Evolutionary conservation across 495 filamentous ascomycete species (phyloP).

Genomic region (Lentithecium fluviatile): DNA sequence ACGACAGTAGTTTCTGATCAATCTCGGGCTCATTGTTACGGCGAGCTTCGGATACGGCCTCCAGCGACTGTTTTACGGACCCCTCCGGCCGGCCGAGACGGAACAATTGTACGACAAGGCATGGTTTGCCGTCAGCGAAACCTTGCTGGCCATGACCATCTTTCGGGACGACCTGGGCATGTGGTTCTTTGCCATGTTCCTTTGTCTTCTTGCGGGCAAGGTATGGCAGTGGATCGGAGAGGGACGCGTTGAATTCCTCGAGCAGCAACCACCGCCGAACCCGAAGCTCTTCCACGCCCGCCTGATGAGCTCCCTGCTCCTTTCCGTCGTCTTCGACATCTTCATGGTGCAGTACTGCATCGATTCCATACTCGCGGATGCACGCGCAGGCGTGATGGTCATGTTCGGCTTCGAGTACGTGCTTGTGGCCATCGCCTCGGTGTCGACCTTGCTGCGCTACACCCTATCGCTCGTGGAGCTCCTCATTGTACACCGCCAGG

Average conservation of each 20-base stretch:
- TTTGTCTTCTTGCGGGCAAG: constrained; percentile 84
- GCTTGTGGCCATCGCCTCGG: constrained; percentile 73
- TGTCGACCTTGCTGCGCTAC: constrained; percentile 77
- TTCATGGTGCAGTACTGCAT: constrained; percentile 78
- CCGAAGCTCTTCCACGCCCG: constrained; percentile 86
- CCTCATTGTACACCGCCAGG: constrained; percentile 68
- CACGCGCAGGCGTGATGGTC: constrained; percentile 97
- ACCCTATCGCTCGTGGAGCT: constrained; percentile 75
- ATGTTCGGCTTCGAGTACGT: constrained; percentile 99
- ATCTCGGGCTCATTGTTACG: constrained; percentile 75
- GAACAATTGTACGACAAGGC: constrained; percentile 96
- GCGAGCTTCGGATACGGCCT: constrained; percentile 78
- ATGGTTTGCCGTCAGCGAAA: constrained; percentile 97
- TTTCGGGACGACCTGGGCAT: constrained; percentile 92
- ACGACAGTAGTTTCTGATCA: constrained; percentile 65
- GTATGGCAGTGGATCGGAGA: constrained; percentile 98
- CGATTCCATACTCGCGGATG: constrained; percentile 75
- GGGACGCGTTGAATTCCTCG: constrained; percentile 87
- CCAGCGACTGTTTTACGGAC: constrained; percentile 87
- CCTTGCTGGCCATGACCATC: constrained; percentile 97
- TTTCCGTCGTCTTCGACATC: constrained; percentile 73
- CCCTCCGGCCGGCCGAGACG: constrained; percentile 86
- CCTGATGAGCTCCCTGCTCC: constrained; percentile 70
- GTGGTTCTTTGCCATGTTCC: constrained; percentile 95
- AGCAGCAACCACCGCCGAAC: constrained; percentile 92